Conservation (phyloP, 2,329 filamentous ascomycete genomes). For the Alternaria novae-zelandiae region DNA sequence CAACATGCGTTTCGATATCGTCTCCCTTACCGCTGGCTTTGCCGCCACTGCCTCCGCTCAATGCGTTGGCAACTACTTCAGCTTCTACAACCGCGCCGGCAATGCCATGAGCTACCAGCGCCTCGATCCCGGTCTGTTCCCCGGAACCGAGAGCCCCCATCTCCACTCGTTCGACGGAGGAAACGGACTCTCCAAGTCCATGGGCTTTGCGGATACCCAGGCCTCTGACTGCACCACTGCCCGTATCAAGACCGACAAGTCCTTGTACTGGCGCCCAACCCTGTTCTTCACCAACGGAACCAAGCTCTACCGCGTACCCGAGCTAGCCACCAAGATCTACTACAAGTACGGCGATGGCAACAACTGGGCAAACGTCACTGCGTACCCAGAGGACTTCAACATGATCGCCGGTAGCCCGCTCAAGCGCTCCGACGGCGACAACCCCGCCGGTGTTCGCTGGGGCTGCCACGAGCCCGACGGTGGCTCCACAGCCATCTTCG, state of each 20-base stretch:
- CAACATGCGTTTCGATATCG: slow-evolving; percentile 38
- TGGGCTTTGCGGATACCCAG: slow-evolving; percentile 36
- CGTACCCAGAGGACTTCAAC: slow-evolving; percentile 45
- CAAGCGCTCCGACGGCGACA: slow-evolving; percentile 38
- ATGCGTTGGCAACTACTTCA: slow-evolving; percentile 49
- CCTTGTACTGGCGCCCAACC: slow-evolving; percentile 48
- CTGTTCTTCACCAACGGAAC: slow-evolving; percentile 47
- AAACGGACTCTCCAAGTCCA: slow-evolving; percentile 37
- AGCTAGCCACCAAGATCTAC: slow-evolving; percentile 46
- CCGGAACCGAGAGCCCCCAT: slow-evolving; percentile 42
- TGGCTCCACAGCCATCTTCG: slow-evolving; percentile 30
- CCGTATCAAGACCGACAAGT: slow-evolving; percentile 48
- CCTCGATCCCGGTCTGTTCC: slow-evolving; percentile 45
- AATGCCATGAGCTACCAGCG: slow-evolving; percentile 44
- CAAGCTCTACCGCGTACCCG: slow-evolving; percentile 45
- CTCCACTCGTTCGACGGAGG: slow-evolving; percentile 50
- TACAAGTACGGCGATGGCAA: slow-evolving; percentile 47
- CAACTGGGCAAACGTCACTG: slow-evolving; percentile 43
- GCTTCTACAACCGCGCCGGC: slow-evolving; percentile 46
- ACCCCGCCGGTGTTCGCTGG: slow-evolving; percentile 42
- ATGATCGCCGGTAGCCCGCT: slow-evolving; percentile 46
- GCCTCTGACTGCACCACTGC: slow-evolving; percentile 44
- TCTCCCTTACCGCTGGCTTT: slow-evolving; percentile 38
- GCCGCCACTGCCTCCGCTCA: slow-evolving; percentile 41
- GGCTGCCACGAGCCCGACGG: slow-evolving; percentile 38